Conservation (phyloP, 1,284 basidiomycete species). For the Malassezia psittaci region DNA sequence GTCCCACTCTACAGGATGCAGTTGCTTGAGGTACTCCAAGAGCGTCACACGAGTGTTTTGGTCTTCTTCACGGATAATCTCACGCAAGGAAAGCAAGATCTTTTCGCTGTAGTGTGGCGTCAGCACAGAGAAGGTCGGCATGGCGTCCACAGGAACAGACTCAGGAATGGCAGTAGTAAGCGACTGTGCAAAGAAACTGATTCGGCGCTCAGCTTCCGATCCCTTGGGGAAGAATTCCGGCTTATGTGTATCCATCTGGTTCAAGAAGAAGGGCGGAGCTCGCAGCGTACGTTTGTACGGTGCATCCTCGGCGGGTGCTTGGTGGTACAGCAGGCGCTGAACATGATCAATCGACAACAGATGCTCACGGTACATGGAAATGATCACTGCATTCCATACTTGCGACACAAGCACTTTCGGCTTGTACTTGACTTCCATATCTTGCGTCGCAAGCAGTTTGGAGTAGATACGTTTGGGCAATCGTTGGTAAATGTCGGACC, state of each 20-base stretch:
- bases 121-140: constrained; percentile 48
- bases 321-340: constrained; percentile 47
- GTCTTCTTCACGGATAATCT: constrained; percentile 48
- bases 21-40: constrained; percentile 71
- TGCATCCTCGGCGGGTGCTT: constrained; percentile 45
- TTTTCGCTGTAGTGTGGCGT: constrained; percentile 48
- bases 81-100: constrained; percentile 46
- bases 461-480: constrained; percentile 48
- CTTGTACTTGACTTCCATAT: constrained; percentile 49
- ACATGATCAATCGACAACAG: constrained; percentile 48
- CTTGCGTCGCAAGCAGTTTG: constrained; percentile 46
- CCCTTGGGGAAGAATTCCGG: constrained; percentile 48
- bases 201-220: constrained; percentile 47
- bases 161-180: constrained; percentile 44
- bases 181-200: constrained; percentile 48
- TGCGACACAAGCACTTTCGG: constrained; percentile 48
- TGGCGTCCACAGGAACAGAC: constrained; percentile 45
- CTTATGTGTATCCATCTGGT: constrained; percentile 46
- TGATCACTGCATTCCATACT: constrained; percentile 49
- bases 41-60: constrained; percentile 48
- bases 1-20: constrained; percentile 97
- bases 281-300: constrained; percentile 45
- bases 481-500: constrained; percentile 48
- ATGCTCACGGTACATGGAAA: constrained; percentile 48
- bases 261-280: constrained; percentile 48